Base-by-base conservation (phyloP, 345 rosid genomes). In the Nephelium lappaceum region DNA sequence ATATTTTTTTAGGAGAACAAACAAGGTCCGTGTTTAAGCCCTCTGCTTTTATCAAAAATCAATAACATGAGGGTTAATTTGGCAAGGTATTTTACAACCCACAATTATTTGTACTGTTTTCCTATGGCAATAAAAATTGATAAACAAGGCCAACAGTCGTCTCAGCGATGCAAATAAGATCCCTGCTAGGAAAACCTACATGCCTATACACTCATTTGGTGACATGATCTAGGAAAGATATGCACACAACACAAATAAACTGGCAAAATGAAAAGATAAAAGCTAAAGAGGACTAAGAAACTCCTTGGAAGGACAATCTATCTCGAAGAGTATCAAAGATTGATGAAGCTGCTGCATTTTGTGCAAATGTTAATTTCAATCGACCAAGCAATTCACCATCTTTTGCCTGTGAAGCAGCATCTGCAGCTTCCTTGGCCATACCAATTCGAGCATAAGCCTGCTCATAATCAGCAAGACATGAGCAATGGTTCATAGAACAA, bases 351-450 rank as follows among this genome's bases (percentile, higher is more conserved):
- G 95, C 89, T 25, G 95, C 86, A 79, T 94, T 96, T 78, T 94
- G 99, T 53, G 95, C 76, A 78, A 96, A 94, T 25, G 97, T 96
- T 81, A 86, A 78, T 81, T 87, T 91, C 85, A 96, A 81, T 83
- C 97, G 88, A 66, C 93, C 97, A 39, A 96, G 91, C 87, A 96
- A 85, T 83, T 94, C 99, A 0, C 97, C 97, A 78, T 96, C 98
- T 81, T 92, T 91, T 41, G 98, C 95, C 78, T 91, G 98, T 75
- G 96, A 90, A 14, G 99, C 99, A 75, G 97, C 97, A 80, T 93
- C 98, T 18, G 97, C 99, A 18, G 99, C 98, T 87, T 96, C 99
- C 85, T 96, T 94, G 4, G 97, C 98, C 98, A 96, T 94, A 74
- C 95, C 99, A 66, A 96, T 90, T 80, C 94, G 90, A 79, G 98